Evolutionary conservation across 192 early-diverging fungal genomes (phyloP).

Genomic region (Backusella australiensis): DNA sequence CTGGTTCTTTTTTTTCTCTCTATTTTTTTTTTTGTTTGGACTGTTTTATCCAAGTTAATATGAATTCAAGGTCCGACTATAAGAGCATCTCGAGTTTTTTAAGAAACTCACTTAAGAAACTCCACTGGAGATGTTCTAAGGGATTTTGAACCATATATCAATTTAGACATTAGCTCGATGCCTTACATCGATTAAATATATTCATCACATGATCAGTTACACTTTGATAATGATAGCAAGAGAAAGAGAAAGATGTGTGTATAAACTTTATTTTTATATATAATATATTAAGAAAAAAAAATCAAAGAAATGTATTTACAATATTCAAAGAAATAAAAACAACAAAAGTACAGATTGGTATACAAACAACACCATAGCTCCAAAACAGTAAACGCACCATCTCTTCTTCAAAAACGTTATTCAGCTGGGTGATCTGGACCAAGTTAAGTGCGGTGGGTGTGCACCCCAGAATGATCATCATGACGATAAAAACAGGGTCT

Average conservation of each 20-base stretch:
- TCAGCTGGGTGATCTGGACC: conserved; percentile 66
- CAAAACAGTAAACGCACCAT: conserved; percentile 67
- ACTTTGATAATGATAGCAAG: too few relatives aligned
- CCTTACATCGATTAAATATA: background rate
- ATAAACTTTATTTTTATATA: too few relatives aligned
- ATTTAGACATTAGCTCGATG: background rate
- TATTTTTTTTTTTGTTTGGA: background rate
- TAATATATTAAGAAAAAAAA: background rate
- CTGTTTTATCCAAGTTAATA: background rate
- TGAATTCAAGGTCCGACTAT: background rate
- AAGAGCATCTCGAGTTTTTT: too few relatives aligned
- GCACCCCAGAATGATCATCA: conserved; percentile 60
- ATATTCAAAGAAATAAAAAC: conserved; percentile 33
- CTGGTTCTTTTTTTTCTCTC: background rate
- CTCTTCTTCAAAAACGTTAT: conserved; percentile 67
- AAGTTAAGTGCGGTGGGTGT: conserved; percentile 75
- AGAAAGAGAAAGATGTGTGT: too few relatives aligned
- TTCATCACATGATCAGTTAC: too few relatives aligned
- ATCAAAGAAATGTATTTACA: conserved; percentile 13
- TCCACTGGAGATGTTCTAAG: too few relatives aligned
- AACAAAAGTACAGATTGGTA: conserved; percentile 34
- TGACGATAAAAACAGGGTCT: conserved; percentile 68
- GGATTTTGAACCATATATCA: too few relatives aligned
- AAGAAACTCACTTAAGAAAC: too few relatives aligned
- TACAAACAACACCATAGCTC: conserved; percentile 55